phyloP scores from a whole-genome alignment of 1,284 basidiomycete genomes.

The Marasmius oreades region DNA sequence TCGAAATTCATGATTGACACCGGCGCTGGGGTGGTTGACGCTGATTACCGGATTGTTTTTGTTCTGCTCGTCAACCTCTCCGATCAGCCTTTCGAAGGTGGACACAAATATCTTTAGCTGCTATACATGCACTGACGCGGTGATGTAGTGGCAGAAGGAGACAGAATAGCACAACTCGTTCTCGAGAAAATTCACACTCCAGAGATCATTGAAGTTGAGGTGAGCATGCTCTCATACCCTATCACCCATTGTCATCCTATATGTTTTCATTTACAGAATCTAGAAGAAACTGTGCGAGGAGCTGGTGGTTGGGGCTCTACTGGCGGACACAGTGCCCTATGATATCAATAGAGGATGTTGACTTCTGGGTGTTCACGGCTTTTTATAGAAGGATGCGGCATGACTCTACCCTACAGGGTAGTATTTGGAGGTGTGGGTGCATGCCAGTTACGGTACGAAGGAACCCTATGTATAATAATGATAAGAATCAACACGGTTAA shows the following conservation, averaged over 20 bases:
- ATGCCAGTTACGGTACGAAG: too few relatives aligned
- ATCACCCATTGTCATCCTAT: constrained; percentile 3
- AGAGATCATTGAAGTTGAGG: constrained; percentile 81
- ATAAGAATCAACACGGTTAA: too few relatives aligned
- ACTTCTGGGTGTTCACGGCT: too few relatives aligned
- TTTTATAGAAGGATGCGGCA: too few relatives aligned
- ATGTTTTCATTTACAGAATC: constrained; percentile 44
- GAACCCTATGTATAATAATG: too few relatives aligned
- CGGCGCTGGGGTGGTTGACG: constrained; percentile 96
- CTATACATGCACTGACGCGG: not conserved
- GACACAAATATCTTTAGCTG: constrained; percentile 21
- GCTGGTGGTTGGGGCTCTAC: constrained; percentile 94
- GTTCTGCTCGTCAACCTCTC: constrained; percentile 95
- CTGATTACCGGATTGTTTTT: constrained; percentile 90
- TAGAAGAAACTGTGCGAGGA: constrained; percentile 84
- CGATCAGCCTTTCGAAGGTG: constrained; percentile 85
- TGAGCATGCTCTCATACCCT: constrained; percentile 33
- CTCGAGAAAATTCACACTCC: constrained; percentile 90
- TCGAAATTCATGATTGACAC: constrained; percentile 97
- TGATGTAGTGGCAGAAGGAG: constrained; percentile 77
- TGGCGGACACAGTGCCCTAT: constrained; percentile 62
- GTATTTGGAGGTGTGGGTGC: too few relatives aligned
- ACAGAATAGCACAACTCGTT: constrained; percentile 93
- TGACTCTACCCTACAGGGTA: too few relatives aligned
- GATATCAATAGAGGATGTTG: too few relatives aligned